Percentiles rank a stretch among this genome's conserved stretches.
Evolutionary conservation across 306 rosid species (phyloP).

Genomic region (Cucurbita pepo): DNA sequence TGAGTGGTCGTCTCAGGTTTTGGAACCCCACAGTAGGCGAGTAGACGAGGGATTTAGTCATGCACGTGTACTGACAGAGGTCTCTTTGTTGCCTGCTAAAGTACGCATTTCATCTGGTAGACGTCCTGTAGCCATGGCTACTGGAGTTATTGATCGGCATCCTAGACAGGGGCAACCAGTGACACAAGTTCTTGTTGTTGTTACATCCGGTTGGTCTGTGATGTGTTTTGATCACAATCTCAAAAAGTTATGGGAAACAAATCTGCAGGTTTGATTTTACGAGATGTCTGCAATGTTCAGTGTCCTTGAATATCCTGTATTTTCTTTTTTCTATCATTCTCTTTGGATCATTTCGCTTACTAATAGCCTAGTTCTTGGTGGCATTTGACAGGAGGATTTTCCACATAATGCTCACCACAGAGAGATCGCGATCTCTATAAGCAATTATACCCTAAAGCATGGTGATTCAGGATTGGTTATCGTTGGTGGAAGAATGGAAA

Average conservation of each 20-base stretch:
- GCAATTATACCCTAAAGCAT: constrained; percentile 79
- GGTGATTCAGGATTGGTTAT: constrained; percentile 90
- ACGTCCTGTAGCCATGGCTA: constrained; percentile 89
- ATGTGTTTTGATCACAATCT: constrained; percentile 97
- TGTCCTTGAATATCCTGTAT: neutral
- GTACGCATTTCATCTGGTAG: constrained; percentile 75
- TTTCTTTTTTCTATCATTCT: neutral
- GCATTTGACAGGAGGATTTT: constrained; percentile 58
- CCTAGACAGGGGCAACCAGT: constrained; percentile 46
- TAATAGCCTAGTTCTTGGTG: constrained; percentile 6
- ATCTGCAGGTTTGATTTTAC: constrained; percentile 55
- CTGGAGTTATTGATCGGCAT: constrained; percentile 60
- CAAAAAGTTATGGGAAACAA: constrained; percentile 78
- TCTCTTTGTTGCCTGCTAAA: constrained; percentile 84
- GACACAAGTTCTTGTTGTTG: constrained; percentile 82
- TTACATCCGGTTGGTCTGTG: constrained; percentile 90
- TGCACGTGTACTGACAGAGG: constrained; percentile 63
- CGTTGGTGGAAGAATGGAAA: constrained; percentile 97
- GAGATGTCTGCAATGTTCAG: neutral
- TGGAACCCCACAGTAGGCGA: constrained; percentile 84
- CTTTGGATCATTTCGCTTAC: neutral
- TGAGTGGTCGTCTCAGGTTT: constrained; percentile 29
- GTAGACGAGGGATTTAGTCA: constrained; percentile 86
- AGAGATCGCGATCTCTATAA: constrained; percentile 76
- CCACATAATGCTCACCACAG: constrained; percentile 94